Percentiles rank a stretch among this genome's conserved stretches.
These are phyloP conservation scores for Pezicula neosporulosa DNA, from an alignment of 2,329 filamentous ascomycete genomes.

Conservation along the genomic window DNA sequence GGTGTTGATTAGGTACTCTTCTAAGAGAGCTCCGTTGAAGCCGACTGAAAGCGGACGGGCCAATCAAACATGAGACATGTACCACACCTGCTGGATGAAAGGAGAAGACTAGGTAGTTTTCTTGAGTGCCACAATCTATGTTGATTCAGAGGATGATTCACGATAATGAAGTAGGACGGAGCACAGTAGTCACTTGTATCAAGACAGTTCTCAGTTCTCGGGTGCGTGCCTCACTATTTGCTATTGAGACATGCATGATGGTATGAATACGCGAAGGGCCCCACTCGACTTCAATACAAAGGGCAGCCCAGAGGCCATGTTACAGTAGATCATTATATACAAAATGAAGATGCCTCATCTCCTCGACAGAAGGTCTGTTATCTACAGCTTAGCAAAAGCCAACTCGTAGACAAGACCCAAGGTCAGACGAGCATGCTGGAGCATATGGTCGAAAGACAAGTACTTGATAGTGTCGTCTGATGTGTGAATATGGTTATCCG, in stretches of 20 bases:
- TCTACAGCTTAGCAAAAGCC: constrained; percentile 59
- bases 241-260: not conserved
- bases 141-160: not conserved
- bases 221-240: not conserved
- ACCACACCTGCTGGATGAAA: constrained; percentile 6
- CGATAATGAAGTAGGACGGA: not conserved
- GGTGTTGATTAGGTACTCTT: not conserved
- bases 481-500: constrained; percentile 66
- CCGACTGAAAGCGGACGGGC: constrained; percentile 8
- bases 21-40: constrained; percentile 10
- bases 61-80: constrained; percentile 5
- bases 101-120: constrained; percentile 2
- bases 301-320: not conserved
- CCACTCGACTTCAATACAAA: not conserved
- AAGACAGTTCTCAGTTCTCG: too few species aligned
- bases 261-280: not conserved
- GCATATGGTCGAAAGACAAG: constrained; percentile 84
- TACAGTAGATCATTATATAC: not conserved
- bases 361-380: not conserved
- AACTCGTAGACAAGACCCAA: constrained; percentile 82
- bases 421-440: constrained; percentile 84
- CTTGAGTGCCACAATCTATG: not conserved
- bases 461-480: constrained; percentile 69
- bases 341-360: not conserved
- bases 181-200: too few species aligned